A percentile compares a stretch with the other conserved stretches of the same genome.
Evolutionary conservation across 2,329 filamentous ascomycete genomes (phyloP).

Genomic region (Eutypella sp.): DNA sequence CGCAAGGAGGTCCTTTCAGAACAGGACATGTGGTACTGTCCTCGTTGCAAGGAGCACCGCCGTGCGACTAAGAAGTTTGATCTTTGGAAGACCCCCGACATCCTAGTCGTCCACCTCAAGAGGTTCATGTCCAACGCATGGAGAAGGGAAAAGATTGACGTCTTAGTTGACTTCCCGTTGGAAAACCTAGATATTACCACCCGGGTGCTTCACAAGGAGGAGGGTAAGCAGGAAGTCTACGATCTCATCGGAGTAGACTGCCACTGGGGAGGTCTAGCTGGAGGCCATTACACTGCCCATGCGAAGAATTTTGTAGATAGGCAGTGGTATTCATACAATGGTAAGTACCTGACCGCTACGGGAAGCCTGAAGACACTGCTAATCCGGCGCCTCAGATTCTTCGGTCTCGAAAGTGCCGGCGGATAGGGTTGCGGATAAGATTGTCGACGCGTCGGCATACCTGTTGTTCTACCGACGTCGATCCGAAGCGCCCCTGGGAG

Average conservation of each 20-base stretch:
- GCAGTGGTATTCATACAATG: slow-evolving; percentile 96
- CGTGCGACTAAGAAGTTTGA: slow-evolving; percentile 95
- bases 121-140: slow-evolving; percentile 82
- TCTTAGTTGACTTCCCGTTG: slow-evolving; percentile 85
- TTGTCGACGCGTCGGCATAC: slow-evolving; percentile 77
- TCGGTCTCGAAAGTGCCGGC: slow-evolving; percentile 61
- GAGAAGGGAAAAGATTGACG: slow-evolving; percentile 86
- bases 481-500: slow-evolving; percentile 71
- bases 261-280: slow-evolving; percentile 87
- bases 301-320: slow-evolving; percentile 87
- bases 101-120: slow-evolving; percentile 91
- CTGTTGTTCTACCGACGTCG: slow-evolving; percentile 93
- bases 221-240: slow-evolving; percentile 78
- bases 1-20: slow-evolving; percentile 91
- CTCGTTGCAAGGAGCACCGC: slow-evolving; percentile 87
- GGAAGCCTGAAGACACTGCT: slow-evolving; percentile 24
- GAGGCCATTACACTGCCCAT: slow-evolving; percentile 93
- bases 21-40: slow-evolving; percentile 97
- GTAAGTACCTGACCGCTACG: slow-evolving; percentile 45
- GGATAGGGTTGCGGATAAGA: slow-evolving; percentile 51
- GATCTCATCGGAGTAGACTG: slow-evolving; percentile 95
- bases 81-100: slow-evolving; percentile 93
- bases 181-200: slow-evolving; percentile 78
- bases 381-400: slow-evolving; percentile 57
- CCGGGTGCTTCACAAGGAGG: slow-evolving; percentile 73